Percentiles rank a stretch among this genome's conserved stretches.
phyloP scores from a whole-genome alignment of 371 early-diverging fungal species.

The Zychaea mexicana region DNA sequence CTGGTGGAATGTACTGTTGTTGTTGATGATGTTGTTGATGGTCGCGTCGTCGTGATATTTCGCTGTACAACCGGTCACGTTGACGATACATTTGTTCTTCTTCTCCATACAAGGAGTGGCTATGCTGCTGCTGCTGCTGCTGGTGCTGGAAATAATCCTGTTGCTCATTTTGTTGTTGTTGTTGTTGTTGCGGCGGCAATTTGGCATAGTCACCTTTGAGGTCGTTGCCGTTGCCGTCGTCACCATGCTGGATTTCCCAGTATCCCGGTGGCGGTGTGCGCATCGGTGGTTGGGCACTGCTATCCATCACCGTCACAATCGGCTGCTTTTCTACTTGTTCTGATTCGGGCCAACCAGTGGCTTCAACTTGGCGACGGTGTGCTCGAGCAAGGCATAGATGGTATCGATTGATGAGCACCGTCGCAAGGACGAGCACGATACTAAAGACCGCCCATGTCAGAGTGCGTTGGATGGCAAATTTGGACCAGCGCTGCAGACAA shows the following conservation, averaged over 20 bases:
- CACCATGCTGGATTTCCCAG: not conserved
- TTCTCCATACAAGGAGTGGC: not conserved
- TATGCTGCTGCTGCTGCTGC: not conserved
- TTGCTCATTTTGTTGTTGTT: not conserved
- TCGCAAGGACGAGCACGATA: not conserved
- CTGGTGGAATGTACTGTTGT: not conserved
- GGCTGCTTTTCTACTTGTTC: not conserved
- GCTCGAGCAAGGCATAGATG: not conserved
- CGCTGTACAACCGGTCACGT: conserved; percentile 11
- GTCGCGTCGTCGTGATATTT: conserved; percentile 7
- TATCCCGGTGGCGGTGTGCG: not conserved
- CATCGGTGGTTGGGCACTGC: not conserved
- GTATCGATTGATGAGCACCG: conserved; percentile 1
- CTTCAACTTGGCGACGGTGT: not conserved
- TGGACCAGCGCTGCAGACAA: conserved; percentile 6
- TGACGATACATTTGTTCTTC: conserved; percentile 7
- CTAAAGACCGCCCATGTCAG: conserved; percentile 16
- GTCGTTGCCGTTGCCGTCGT: not conserved
- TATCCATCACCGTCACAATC: not conserved
- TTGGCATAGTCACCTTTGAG: not conserved
- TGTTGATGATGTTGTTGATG: not conserved
- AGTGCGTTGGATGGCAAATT: conserved; percentile 14
- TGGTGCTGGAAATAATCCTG: no score
- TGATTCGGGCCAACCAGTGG: not conserved
- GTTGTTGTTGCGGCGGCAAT: not conserved